These are phyloP conservation scores for Cyberlindnera veronae DNA, from an alignment of 805 yeast species.

Conservation along the genomic window DNA sequence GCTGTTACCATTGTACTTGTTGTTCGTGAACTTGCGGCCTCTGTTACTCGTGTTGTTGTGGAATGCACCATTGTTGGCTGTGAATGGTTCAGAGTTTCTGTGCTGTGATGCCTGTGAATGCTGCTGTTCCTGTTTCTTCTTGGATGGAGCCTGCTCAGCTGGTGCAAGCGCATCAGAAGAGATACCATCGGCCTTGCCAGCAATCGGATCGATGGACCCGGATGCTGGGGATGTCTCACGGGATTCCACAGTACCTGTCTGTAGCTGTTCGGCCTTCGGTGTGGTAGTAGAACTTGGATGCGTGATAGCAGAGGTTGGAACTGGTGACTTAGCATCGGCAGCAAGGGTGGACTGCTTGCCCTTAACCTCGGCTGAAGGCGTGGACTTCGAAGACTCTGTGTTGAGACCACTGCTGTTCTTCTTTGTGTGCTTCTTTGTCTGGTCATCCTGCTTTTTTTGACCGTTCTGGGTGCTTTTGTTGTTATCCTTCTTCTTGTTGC, in stretches of 20 bases:
- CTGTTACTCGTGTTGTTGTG: conserved; percentile 5
- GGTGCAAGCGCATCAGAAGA: not conserved
- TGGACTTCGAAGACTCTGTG: conserved; percentile 1
- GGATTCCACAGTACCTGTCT: too few relatives aligned
- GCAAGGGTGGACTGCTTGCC: not conserved
- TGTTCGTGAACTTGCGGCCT: conserved; percentile 11
- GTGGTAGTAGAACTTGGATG: not conserved
- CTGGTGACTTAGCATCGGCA: not conserved
- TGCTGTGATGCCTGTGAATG: conserved; percentile 6
- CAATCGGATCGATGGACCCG: too few relatives aligned
- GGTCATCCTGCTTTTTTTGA: conserved; percentile 4
- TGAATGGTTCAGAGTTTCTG: conserved; percentile 23
- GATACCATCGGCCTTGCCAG: conserved; percentile 1
- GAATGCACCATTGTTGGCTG: conserved; percentile 3
- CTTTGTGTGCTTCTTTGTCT: conserved; percentile 1
- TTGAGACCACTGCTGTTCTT: conserved; percentile 2
- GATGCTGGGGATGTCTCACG: too few relatives aligned
- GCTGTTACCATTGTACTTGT: conserved; percentile 13
- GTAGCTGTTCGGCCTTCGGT: too few relatives aligned
- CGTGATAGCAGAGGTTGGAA: not conserved
- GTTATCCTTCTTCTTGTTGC: conserved; percentile 5
- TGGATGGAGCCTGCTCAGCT: not conserved
- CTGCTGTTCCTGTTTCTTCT: not conserved
- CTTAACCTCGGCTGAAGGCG: conserved; percentile 1
- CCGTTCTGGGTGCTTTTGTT: conserved; percentile 9